Percentiles rank a stretch among this genome's conserved stretches.
Conservation (phyloP, 2,329 filamentous ascomycete genomes). For the Talaromyces amestolkiae region DNA sequence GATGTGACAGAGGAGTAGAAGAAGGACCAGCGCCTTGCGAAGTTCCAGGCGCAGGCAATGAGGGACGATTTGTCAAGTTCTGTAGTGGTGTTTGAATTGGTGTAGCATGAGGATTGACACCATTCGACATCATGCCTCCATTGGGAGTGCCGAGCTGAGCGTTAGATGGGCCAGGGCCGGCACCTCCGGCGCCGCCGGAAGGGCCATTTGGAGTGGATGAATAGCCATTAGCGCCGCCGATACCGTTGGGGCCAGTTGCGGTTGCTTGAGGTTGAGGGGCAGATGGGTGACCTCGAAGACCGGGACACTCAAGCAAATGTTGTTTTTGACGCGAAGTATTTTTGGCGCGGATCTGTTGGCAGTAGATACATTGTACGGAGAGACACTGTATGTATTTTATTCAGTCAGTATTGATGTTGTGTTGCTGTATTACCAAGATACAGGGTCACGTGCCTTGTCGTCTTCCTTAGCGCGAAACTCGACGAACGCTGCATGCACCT, state of each 20-base stretch:
- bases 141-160: conserved; percentile 42
- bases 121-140: conserved; percentile 45
- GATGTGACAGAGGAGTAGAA: conserved; percentile 29
- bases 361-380: conserved; percentile 54
- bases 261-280: conserved; percentile 43
- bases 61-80: conserved; percentile 39
- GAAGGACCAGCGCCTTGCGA: conserved; percentile 31
- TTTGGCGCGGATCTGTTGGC: conserved; percentile 53
- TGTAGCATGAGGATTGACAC: conserved; percentile 41
- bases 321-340: conserved; percentile 54
- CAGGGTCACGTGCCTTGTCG: conserved; percentile 46
- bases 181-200: conserved; percentile 32
- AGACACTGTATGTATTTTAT: conserved; percentile 41
- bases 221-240: conserved; percentile 43
- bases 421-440: conserved; percentile 35
- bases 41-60: conserved; percentile 40
- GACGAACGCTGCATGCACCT: conserved; percentile 53
- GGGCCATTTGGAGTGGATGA: conserved; percentile 42
- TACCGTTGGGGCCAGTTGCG: conserved; percentile 40
- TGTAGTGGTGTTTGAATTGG: conserved; percentile 45
- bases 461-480: conserved; percentile 55
- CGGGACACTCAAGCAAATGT: conserved; percentile 51
- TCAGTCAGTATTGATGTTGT: conserved; percentile 32
- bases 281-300: conserved; percentile 46
- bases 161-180: conserved; percentile 31